Evolutionary conservation across 1,284 basidiomycete genomes (phyloP).

Genomic region (Ceratobasidium theobromae): DNA sequence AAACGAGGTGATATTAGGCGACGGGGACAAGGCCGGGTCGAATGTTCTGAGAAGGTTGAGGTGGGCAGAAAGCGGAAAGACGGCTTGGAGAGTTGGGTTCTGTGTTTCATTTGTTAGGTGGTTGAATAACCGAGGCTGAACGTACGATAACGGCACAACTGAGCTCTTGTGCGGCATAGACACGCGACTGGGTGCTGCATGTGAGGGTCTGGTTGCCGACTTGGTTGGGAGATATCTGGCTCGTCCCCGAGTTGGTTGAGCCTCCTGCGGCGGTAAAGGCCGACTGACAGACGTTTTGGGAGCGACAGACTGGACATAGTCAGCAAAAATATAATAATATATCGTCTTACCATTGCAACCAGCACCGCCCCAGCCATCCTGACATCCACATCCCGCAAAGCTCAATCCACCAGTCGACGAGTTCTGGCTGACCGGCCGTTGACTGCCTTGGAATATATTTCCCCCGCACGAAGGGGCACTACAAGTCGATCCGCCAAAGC

Average conservation of each 20-base stretch:
- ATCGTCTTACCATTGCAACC: conserved; percentile 67
- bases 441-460: conserved; percentile 68
- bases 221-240: conserved; percentile 38
- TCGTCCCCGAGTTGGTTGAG: conserved; percentile 39
- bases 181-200: conserved; percentile 61
- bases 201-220: conserved; percentile 60
- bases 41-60: conserved; percentile 78
- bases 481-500: conserved; percentile 72
- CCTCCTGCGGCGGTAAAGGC: conserved; percentile 52
- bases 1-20: conserved; percentile 63
- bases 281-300: conserved; percentile 59
- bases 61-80: conserved; percentile 67
- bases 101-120: conserved; percentile 34
- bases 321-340: background rate
- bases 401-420: conserved; percentile 45
- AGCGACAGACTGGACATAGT: conserved; percentile 55
- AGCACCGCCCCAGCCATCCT: conserved; percentile 70
- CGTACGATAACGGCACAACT: conserved; percentile 72
- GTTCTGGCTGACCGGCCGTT: conserved; percentile 50
- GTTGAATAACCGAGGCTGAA: conserved; percentile 39
- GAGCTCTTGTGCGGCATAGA: conserved; percentile 69
- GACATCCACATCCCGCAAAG: conserved; percentile 62
- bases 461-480: conserved; percentile 74
- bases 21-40: conserved; percentile 64
- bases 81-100: conserved; percentile 65